Evolutionary conservation across 805 yeast genomes (phyloP).

Genomic region (Kurtzmaniella cleridarum): DNA sequence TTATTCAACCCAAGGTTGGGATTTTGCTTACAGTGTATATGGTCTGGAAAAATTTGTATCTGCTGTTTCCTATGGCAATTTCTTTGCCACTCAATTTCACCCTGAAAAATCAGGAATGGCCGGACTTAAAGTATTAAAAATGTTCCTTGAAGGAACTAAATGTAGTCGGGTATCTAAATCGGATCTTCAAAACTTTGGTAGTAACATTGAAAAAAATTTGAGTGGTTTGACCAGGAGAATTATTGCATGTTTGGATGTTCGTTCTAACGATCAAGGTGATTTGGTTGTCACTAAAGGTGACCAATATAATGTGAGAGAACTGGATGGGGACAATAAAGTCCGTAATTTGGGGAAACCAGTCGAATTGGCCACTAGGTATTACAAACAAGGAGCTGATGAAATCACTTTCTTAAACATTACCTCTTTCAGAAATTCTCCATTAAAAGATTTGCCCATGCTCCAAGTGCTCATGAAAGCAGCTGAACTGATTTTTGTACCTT

Average conservation of each 20-base stretch:
- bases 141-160: conserved; percentile 55
- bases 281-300: conserved; percentile 98
- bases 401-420: conserved; percentile 93
- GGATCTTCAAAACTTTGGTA: conserved; percentile 14
- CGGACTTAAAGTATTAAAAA: conserved; percentile 70
- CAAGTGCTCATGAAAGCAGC: conserved; percentile 82
- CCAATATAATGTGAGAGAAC: conserved; percentile 92
- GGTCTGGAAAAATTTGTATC: conserved; percentile 80
- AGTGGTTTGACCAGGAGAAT: conserved; percentile 84
- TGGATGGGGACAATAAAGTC: conserved; percentile 37
- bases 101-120: conserved; percentile 97
- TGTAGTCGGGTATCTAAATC: conserved; percentile 13
- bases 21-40: conserved; percentile 64
- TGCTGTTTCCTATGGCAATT: conserved; percentile 67
- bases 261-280: conserved; percentile 91
- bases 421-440: conserved; percentile 90
- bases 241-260: conserved; percentile 95
- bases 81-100: conserved; percentile 96
- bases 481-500: conserved; percentile 88
- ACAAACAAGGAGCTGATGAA: conserved; percentile 95
- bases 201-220: conserved; percentile 26
- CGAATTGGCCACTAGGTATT: conserved; percentile 84
- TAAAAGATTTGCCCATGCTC: conserved; percentile 91
- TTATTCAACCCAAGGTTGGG: conserved; percentile 51
- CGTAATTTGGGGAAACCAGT: conserved; percentile 97